These are phyloP conservation scores for Platanus orientalis DNA, from an alignment of 164 flowering plant genomes.

Conservation along the genomic window DNA sequence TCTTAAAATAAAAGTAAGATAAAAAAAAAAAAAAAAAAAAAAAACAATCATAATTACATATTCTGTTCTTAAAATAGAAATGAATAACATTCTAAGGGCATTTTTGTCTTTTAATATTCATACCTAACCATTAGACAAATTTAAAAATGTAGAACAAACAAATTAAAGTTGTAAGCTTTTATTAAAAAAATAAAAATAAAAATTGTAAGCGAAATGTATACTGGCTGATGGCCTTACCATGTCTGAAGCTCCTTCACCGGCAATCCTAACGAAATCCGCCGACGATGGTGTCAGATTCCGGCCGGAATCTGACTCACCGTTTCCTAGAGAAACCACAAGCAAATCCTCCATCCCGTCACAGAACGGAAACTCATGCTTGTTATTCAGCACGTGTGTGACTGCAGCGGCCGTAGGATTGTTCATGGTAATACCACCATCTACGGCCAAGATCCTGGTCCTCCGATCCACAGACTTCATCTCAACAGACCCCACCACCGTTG, in stretches of 20 bases:
- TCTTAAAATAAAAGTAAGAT: too few species aligned
- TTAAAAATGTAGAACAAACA: not conserved
- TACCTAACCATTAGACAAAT: too few species aligned
- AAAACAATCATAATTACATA: too few species aligned
- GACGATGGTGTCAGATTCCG: slow-evolving; percentile 16
- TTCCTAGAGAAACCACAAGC: slow-evolving; percentile 49
- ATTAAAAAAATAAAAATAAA: too few species aligned
- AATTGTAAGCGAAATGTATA: not conserved
- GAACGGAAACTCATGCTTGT: too few species aligned
- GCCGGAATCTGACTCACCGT: slow-evolving; percentile 39
- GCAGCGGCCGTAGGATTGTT: too few species aligned
- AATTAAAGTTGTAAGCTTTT: too few species aligned
- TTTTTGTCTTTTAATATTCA: too few species aligned
- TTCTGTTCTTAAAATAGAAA: not conserved
- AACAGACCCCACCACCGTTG: slow-evolving; percentile 24
- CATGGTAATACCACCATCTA: slow-evolving; percentile 50
- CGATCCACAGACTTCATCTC: slow-evolving; percentile 44
- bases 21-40: too few species aligned
- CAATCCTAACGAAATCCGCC: too few species aligned
- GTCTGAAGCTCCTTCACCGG: slow-evolving; percentile 59
- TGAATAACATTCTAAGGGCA: not conserved
- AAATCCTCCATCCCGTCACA: slow-evolving; percentile 53
- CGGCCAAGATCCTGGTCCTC: slow-evolving; percentile 40
- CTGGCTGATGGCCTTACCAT: slow-evolving; percentile 27
- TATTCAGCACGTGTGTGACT: too few species aligned